Evolutionary conservation across 225 moss, liverwort and hornwort species (phyloP).

Genomic region (Bryoerythrophyllum caledonicum): DNA sequence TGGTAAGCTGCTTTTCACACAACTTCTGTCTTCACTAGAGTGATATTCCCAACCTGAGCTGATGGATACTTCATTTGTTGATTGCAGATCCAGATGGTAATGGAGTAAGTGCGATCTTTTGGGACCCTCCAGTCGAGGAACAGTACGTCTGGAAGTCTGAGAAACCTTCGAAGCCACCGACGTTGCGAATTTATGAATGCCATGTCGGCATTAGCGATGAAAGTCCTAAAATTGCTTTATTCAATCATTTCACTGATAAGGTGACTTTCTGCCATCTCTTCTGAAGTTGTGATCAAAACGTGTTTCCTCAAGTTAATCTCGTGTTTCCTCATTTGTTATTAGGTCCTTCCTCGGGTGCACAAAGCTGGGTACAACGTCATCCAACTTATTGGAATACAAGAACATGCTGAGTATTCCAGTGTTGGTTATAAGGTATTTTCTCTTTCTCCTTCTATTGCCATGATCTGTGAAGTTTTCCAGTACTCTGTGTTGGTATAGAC

Average conservation of each 20-base stretch:
- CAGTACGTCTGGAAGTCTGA: slow-evolving; percentile 71
- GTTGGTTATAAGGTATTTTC: slow-evolving; percentile 87
- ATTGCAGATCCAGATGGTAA: slow-evolving; percentile 62
- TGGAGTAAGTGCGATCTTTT: slow-evolving; percentile 69
- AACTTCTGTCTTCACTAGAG: no score
- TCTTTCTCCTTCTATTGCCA: slow-evolving; percentile 4
- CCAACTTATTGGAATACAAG: slow-evolving; percentile 91
- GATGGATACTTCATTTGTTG: slow-evolving; percentile 15
- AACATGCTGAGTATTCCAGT: slow-evolving; percentile 93
- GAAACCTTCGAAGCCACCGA: slow-evolving; percentile 64
- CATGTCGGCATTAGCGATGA: slow-evolving; percentile 90
- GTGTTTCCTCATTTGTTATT: no score
- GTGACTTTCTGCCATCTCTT: slow-evolving; percentile 26
- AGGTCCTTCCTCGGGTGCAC: slow-evolving; percentile 83
- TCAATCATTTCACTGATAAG: slow-evolving; percentile 66
- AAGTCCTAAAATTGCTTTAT: slow-evolving; percentile 71
- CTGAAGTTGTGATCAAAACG: slow-evolving; percentile 16
- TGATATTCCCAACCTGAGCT: no score
- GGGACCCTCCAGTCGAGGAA: slow-evolving; percentile 77
- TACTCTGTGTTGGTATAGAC: neutral
- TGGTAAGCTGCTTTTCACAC: no score
- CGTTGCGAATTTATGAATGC: slow-evolving; percentile 95
- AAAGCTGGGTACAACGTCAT: slow-evolving; percentile 81
- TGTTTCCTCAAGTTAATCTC: slow-evolving; percentile 1
- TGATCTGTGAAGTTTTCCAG: slow-evolving; percentile 1